Evolutionary conservation across 805 yeast genomes (phyloP), one percentile per base, ranked within the genome.

Genomic region (Maudiozyma bulderi): DNA sequence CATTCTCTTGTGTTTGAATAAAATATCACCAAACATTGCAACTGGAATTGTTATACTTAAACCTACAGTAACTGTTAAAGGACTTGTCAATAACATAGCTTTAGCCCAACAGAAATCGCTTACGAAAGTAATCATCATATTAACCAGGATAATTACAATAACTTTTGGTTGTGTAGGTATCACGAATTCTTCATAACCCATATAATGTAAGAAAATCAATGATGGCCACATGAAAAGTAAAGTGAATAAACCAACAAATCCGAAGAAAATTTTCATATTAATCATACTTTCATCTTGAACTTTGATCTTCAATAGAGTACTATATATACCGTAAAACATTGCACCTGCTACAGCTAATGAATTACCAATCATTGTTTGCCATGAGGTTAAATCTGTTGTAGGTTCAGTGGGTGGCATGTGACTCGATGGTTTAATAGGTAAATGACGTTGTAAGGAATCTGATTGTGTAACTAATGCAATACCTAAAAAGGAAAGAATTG

Each of bases 71-170:
- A 91, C 98, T 0, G 96, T 90, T 55, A 93, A 72, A 1, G 99
- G 99, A 42, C 93, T 84, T 0, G 99, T 93, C 60, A 93, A 70
- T 33, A 93, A 74, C 79, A 90, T 93, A 0, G 98, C 95, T 54
- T 87, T 80, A 34, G 95, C 96, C 99, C 99, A 93, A 59, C 95
- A 81, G 57, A 84, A 89, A 64, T 93, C 99, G 39, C 95, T 84
- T 13, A 90, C 67, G 56, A 93, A 83, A 0, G 96, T 88, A 40
- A 88, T 80, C 35, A 78, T 59, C 50, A 90, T 85, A 64, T 93
- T 93, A 44, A 79, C 52, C 0, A 75, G 46, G 6, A 91, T 68
- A 3, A 89, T 70, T 0, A 66, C 50, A 59, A 81, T 69, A 3
- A 84, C 78, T 38, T 72, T 70, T 0, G 68, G 53, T 1, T 76